Conservation (phyloP, 768 basidiomycete species). For the Suillus weaverae region DNA sequence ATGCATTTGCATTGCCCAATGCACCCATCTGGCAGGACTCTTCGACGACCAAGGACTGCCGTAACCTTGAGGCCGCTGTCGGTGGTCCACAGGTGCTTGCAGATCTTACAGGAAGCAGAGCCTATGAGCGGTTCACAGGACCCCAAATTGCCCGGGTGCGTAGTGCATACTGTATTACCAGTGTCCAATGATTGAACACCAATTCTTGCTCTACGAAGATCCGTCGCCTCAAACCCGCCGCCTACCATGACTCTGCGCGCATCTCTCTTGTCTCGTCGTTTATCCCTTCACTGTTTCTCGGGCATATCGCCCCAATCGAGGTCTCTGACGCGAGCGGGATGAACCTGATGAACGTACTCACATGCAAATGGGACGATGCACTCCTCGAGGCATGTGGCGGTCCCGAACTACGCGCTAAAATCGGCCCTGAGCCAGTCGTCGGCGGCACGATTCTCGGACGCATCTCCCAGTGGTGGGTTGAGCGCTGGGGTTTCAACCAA, state of each 20-base stretch:
- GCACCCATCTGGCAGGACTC: conserved; percentile 94
- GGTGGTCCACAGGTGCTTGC: conserved; percentile 75
- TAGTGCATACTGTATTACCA: not conserved
- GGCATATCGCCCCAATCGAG: conserved; percentile 76
- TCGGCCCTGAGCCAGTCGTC: conserved; percentile 75
- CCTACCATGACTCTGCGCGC: conserved; percentile 59
- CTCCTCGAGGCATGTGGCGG: conserved; percentile 72
- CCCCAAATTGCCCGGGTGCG: conserved; percentile 77
- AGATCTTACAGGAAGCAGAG: conserved; percentile 76
- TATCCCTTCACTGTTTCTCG: conserved; percentile 80
- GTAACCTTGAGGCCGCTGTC: conserved; percentile 59
- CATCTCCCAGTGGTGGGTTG: conserved; percentile 68
- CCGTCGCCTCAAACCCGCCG: conserved; percentile 49
- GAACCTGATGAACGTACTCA: conserved; percentile 81
- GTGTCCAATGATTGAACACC: not conserved
- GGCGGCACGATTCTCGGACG: conserved; percentile 69
- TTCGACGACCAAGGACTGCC: conserved; percentile 76
- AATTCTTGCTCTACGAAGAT: conserved; percentile 42
- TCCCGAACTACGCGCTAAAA: conserved; percentile 60
- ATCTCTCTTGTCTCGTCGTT: conserved; percentile 85
- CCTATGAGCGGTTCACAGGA: conserved; percentile 88
- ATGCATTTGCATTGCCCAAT: conserved; percentile 65
- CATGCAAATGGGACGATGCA: conserved; percentile 70
- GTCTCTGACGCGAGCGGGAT: conserved; percentile 89
- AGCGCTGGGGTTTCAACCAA: conserved; percentile 72